A percentile compares a stretch with the other conserved stretches of the same genome.
phyloP scores from a whole-genome alignment of 2,329 filamentous ascomycete genomes.

The Beauveria varroae region DNA sequence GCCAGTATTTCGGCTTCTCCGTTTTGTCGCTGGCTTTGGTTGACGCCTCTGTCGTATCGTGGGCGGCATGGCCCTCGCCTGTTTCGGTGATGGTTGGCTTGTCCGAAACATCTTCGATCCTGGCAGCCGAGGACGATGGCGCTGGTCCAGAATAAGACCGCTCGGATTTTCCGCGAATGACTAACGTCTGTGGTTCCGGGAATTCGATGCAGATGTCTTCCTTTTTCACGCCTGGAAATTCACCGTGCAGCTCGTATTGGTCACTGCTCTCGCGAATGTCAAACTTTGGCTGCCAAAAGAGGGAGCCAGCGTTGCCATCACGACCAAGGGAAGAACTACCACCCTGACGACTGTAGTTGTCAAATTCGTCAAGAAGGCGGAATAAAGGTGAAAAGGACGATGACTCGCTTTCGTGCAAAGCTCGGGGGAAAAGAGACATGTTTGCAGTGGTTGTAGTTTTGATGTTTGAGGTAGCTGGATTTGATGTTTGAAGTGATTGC shows the following conservation, averaged over 20 bases:
- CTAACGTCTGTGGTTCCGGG: conserved; percentile 56
- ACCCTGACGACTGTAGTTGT: conserved; percentile 30
- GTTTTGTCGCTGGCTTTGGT: background rate
- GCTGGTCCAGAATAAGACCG: conserved; percentile 29
- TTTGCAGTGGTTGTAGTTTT: too few species aligned
- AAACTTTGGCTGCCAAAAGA: conserved; percentile 56
- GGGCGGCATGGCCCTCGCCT: conserved; percentile 12
- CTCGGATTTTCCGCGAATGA: conserved; percentile 50
- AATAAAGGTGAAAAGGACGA: conserved; percentile 39
- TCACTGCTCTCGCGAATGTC: conserved; percentile 58
- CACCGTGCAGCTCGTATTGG: conserved; percentile 60
- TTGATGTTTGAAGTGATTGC: too few species aligned
- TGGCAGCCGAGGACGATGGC: conserved; percentile 22
- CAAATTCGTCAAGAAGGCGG: conserved; percentile 45
- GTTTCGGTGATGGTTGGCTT: conserved; percentile 28
- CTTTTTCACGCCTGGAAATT: conserved; percentile 60
- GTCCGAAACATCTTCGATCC: conserved; percentile 32
- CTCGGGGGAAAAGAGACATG: conserved; percentile 41
- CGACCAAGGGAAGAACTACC: conserved; percentile 9
- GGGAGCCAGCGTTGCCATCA: conserved; percentile 25
- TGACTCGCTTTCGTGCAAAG: conserved; percentile 29
- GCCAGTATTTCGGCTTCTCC: conserved; percentile 4
- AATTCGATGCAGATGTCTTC: conserved; percentile 63
- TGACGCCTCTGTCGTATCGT: background rate
- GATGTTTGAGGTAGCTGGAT: too few species aligned